phyloP scores from a whole-genome alignment of 768 basidiomycete genomes.

The Phanerochaete carnosa region DNA sequence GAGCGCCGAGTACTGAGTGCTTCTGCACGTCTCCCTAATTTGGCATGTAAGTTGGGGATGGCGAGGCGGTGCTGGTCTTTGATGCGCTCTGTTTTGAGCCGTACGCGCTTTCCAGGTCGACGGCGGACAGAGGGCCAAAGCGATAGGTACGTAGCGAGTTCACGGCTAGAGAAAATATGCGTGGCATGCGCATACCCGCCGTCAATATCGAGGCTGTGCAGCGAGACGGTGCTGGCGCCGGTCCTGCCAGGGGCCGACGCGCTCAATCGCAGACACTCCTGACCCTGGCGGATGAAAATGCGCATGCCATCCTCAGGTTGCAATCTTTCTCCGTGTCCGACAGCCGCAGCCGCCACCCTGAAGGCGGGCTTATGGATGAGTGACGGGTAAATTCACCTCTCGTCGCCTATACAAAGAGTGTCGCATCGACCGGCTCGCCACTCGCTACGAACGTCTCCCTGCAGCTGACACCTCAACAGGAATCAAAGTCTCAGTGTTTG shows the following conservation, averaged over 20 bases:
- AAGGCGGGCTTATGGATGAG: not conserved
- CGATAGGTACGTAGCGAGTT: not conserved
- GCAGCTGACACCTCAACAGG: not conserved
- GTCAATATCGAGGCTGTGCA: not conserved
- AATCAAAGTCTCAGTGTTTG: not conserved
- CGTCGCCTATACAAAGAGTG: not conserved
- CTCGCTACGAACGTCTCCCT: not conserved
- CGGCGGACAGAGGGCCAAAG: not conserved
- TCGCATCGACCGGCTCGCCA: not conserved
- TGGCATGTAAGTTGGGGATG: not conserved
- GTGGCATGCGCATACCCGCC: not conserved
- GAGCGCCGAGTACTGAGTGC: not conserved
- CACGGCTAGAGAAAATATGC: not conserved
- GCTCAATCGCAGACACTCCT: not conserved
- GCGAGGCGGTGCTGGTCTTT: not conserved
- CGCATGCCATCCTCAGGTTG: constrained; percentile 6
- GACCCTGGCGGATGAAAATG: constrained; percentile 10
- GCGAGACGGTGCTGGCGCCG: not conserved
- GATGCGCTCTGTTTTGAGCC: not conserved
- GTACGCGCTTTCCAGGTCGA: not conserved
- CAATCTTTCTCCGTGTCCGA: not conserved
- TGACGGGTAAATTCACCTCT: constrained; percentile 7
- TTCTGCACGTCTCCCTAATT: not conserved
- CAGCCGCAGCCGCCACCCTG: not conserved
- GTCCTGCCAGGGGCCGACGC: not conserved